These are phyloP conservation scores for Leptomonas seymouri DNA, from an alignment of 208 protist species.

Conservation along the genomic window DNA sequence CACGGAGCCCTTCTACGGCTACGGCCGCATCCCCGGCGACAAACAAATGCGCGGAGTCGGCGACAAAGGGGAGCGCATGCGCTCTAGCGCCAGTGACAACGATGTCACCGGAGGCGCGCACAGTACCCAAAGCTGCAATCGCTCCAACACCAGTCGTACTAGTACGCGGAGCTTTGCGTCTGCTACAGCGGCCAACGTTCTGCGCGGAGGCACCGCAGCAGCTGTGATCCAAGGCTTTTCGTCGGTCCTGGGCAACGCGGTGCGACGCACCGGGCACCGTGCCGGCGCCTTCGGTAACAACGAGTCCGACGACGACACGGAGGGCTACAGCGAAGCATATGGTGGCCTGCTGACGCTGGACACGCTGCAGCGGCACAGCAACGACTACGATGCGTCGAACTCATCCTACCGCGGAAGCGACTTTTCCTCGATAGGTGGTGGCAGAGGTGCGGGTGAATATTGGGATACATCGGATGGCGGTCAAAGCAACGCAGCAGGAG, in stretches of 20 bases:
- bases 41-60: background rate
- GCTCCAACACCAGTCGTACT: background rate
- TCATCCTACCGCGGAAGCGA: constrained; percentile 31
- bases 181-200: constrained; percentile 4
- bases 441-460: constrained; percentile 12
- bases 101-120: too few relatives aligned
- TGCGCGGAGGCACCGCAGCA: constrained; percentile 23
- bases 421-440: constrained; percentile 27
- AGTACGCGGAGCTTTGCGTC: background rate
- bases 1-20: constrained; percentile 12
- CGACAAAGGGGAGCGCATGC: background rate
- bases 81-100: constrained; percentile 14
- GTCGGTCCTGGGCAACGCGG: constrained; percentile 42
- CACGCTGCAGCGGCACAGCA: constrained; percentile 25
- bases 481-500: constrained; percentile 24
- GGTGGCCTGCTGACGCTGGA: constrained; percentile 45
- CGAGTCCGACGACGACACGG: constrained; percentile 50
- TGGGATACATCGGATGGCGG: constrained; percentile 23
- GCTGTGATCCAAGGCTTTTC: constrained; percentile 51
- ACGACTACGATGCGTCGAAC: constrained; percentile 21
- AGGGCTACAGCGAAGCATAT: constrained; percentile 53
- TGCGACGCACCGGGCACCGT: constrained; percentile 38
- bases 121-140: too few relatives aligned
- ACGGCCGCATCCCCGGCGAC: constrained; percentile 15
- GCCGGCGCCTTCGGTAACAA: constrained; percentile 49